A percentile compares a stretch with the other conserved stretches of the same genome.
phyloP scores from a whole-genome alignment of 306 rosid species.

The Rosa multiflora region DNA sequence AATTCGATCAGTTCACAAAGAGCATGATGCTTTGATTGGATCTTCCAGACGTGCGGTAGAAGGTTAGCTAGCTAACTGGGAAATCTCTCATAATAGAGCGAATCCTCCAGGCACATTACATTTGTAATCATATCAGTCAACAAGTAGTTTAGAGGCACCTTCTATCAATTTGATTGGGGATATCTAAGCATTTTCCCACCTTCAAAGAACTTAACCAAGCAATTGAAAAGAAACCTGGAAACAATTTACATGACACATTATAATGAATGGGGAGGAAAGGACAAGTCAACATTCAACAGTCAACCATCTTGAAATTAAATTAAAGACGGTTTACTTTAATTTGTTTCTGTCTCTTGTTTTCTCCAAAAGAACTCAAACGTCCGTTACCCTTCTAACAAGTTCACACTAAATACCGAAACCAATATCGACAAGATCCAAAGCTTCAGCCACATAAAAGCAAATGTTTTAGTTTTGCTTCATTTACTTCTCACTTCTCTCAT shows the following conservation, averaged over 20 bases:
- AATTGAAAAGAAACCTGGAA: background rate
- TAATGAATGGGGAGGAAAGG: background rate
- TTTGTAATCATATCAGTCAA: background rate
- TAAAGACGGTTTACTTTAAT: background rate
- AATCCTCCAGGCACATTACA: background rate
- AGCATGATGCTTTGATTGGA: background rate
- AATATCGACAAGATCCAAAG: background rate
- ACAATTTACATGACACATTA: background rate
- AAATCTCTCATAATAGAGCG: background rate
- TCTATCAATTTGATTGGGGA: background rate
- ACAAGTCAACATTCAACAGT: conserved; percentile 36
- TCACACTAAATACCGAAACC: conserved; percentile 2
- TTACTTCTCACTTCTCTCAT: background rate
- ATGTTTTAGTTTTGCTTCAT: background rate
- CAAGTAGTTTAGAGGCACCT: background rate
- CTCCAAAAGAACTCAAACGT: background rate
- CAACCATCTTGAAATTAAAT: conserved; percentile 22
- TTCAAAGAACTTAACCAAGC: background rate
- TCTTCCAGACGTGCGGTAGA: background rate
- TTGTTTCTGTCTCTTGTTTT: conserved; percentile 6
- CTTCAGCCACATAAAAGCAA: background rate
- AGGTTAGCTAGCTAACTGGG: background rate
- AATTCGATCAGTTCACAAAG: background rate
- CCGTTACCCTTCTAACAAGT: background rate
- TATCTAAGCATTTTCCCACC: background rate